Base-by-base conservation (phyloP, 2,329 filamentous ascomycete species). In the Monascus ruber region DNA sequence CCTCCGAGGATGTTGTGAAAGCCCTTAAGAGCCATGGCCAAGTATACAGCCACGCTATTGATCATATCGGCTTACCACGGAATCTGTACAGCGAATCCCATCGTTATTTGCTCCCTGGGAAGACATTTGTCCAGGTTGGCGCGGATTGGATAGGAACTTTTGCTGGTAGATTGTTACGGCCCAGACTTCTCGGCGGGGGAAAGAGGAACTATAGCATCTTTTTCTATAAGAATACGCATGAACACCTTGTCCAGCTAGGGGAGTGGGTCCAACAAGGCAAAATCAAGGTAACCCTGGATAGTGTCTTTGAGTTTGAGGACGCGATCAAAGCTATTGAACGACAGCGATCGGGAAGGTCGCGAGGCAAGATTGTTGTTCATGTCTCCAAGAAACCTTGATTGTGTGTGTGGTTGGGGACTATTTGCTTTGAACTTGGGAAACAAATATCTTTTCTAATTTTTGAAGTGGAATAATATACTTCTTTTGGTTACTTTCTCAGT, bases 181-280 rank as follows among this genome's bases (percentile, higher is more conserved):
- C 71, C 0, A 48, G 59, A 0, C 65, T 70, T 7, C 42, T 77
- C 7, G 73, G 73, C 1, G 74, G 73, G 8, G 72, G 73, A 10
- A 56, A 55, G 45, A 53, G 62, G 39, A 55, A 52, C 36, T 63
- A 56, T 43, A 45, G 54, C n/a, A 46, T 64, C 7, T 43, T 65
- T 6, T 45, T 54, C 25, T 49, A 59, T 33, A 48, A 65, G 42
- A 59, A 60, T 32, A 62, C 61, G 2, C 53, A 56, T 3, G 64
- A 69, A 6, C 62, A 76, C 33, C 54, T 78, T 33, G 62, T 48
- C 24, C 56, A 68, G 49, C 56, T 83, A 38, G 76, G 58, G 0
- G 51, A 63, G 37, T 76, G 71, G 74, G 63, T 83, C 56, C 54
- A 61, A 24, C 70, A 79, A 47, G 76, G 74, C 1, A 79, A 74